Conservation (phyloP, 2,329 filamentous ascomycete genomes). For the Sphaerostilbella broomeana region DNA sequence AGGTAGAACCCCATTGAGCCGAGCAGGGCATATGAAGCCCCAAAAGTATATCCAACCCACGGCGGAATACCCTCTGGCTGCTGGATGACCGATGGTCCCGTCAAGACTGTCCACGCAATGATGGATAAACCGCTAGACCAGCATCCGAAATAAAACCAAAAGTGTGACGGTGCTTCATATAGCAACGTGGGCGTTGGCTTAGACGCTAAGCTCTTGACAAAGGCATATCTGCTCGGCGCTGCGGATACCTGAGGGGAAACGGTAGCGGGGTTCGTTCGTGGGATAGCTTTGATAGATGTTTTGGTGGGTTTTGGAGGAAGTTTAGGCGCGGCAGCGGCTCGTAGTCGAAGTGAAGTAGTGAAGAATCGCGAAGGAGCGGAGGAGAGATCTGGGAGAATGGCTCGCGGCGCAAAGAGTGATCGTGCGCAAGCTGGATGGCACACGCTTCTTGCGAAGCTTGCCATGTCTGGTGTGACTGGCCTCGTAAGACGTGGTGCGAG, state of each 20-base stretch:
- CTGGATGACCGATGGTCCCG: slow-evolving; percentile 26
- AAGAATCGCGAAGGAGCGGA: slow-evolving; percentile 23
- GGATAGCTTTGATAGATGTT: slow-evolving; percentile 12
- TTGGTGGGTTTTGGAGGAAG: slow-evolving; percentile 14
- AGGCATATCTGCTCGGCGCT: slow-evolving; percentile 34
- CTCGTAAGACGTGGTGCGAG: not conserved
- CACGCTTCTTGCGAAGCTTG: slow-evolving; percentile 27
- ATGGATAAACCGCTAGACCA: slow-evolving; percentile 46
- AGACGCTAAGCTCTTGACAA: slow-evolving; percentile 49
- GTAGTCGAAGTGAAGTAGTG: slow-evolving; percentile 22
- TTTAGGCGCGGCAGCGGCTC: slow-evolving; percentile 18
- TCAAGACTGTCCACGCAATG: slow-evolving; percentile 30
- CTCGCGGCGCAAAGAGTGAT: slow-evolving; percentile 17
- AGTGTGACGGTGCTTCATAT: slow-evolving; percentile 60
- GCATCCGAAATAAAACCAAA: slow-evolving; percentile 54
- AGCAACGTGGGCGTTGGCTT: slow-evolving; percentile 52
- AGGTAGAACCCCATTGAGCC: slow-evolving; percentile 54
- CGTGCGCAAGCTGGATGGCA: slow-evolving; percentile 23
- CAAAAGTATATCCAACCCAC: slow-evolving; percentile 54
- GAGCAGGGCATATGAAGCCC: slow-evolving; percentile 53
- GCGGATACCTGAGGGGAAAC: slow-evolving; percentile 14
- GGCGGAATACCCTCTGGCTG: slow-evolving; percentile 43
- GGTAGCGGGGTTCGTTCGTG: slow-evolving; percentile 10
- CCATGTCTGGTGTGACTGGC: slow-evolving; percentile 20
- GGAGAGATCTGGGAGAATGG: slow-evolving; percentile 18